Evolutionary conservation across 148 eudicot species (phyloP), one percentile per base, ranked within the genome.

Genomic region (Chenopodium quinoa): DNA sequence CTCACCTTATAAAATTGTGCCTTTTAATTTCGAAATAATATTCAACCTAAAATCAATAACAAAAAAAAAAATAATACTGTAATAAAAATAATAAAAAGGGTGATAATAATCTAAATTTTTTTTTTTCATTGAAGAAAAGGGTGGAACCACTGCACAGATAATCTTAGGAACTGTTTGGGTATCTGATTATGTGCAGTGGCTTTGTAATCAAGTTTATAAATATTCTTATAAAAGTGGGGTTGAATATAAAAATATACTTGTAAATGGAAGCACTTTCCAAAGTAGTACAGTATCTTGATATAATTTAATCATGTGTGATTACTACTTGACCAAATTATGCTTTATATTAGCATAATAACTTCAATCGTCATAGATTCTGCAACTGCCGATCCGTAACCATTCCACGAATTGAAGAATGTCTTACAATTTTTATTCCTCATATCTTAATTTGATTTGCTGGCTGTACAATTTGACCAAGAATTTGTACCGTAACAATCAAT

Each of bases 401-500:
- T 82, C 66, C 71, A 75, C 78, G 16, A 27, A 27, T 27, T 27
- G 27, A 77, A 23, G 77, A 60, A 75, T 76, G 75, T 76, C 71
- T 37, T 27, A 29, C 22, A 13, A 73, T n/a, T 14, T 58, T 46
- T 78, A 67, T 80, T 73, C 83, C 62, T 22, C 78, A 80, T 63
- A 71, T 48, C 76, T 74, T 50, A 71, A 19, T 73, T 76, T 76
- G 72, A 56, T 70, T 71, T 80, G 32, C 32, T 65, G 32, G 6
- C 27, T 54, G 62, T 48, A 32, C 60, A 27, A 64, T 74, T 72
- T 85, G 84, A 68, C 87, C 82, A 60, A 69, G 82, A 85, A 82
- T 85, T 69, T 85, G 80, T 85, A 75, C 87, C 82, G 9, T 74
- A 60, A 1, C 62, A 56, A 82, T 75, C 73, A 78, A 82, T 71